A percentile compares a stretch with the other conserved stretches of the same genome.
Conservation (phyloP, 2,329 filamentous ascomycete genomes). For the Teratosphaeriaceae sp. region DNA sequence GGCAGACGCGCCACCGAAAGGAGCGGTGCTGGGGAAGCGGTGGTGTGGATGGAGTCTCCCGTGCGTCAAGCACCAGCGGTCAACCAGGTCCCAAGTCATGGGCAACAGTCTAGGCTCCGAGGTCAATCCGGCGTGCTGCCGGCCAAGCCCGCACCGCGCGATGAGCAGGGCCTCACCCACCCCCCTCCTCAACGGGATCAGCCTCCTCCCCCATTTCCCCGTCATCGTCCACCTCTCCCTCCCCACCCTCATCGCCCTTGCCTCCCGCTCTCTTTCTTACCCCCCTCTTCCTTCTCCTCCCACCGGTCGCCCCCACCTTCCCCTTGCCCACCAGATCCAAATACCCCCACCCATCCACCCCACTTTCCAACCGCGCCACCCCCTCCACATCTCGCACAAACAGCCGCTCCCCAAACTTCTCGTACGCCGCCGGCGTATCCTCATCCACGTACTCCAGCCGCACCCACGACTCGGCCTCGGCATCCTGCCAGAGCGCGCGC, state of each 20-base stretch:
- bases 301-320: slow-evolving; percentile 32
- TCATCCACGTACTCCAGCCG: slow-evolving; percentile 75
- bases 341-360: slow-evolving; percentile 53
- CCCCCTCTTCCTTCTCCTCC: slow-evolving; percentile 33
- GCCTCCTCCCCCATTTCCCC: slow-evolving; percentile 1
- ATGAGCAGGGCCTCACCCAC: too few relatives aligned
- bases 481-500: slow-evolving; percentile 60
- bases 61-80: too few relatives aligned
- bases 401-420: slow-evolving; percentile 66
- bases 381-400: slow-evolving; percentile 46
- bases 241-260: slow-evolving; percentile 9
- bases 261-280: slow-evolving; percentile 9
- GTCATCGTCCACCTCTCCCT: slow-evolving; percentile 11
- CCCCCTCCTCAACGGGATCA: too few relatives aligned
- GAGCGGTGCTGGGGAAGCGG: too few relatives aligned
- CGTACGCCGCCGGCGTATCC: slow-evolving; percentile 67
- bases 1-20: too few relatives aligned
- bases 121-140: too few relatives aligned
- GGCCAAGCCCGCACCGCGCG: too few relatives aligned
- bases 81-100: too few relatives aligned
- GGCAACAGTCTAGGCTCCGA: too few relatives aligned
- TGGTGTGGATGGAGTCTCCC: too few relatives aligned
- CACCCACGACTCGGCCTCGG: slow-evolving; percentile 79
- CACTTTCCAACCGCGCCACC: slow-evolving; percentile 46
- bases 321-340: slow-evolving; percentile 56